Evolutionary conservation across 1,284 basidiomycete species (phyloP).

Genomic region (Tilletia indica): DNA sequence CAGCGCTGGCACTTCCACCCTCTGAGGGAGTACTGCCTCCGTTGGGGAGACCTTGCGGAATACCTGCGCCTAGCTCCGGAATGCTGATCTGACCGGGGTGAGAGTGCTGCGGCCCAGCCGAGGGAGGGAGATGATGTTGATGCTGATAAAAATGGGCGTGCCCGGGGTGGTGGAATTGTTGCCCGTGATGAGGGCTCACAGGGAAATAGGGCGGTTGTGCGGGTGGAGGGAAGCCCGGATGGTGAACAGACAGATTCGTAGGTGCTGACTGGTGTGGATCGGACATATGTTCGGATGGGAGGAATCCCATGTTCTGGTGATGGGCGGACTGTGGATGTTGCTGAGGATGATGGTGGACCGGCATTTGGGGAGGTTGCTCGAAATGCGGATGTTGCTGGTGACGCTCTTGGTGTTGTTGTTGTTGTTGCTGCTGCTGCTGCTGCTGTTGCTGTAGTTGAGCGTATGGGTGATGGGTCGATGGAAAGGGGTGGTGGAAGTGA

Average conservation of each 20-base stretch:
- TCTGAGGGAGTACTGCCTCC: no score
- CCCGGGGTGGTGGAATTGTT: neutral
- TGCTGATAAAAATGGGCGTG: neutral
- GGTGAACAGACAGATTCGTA: neutral
- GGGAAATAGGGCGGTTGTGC: neutral
- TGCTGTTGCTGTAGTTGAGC: conserved; percentile 12
- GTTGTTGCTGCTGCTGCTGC: neutral
- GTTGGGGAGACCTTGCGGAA: no score
- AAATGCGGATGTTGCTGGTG: conserved; percentile 7
- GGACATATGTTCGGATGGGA: neutral
- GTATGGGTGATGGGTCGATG: conserved; percentile 1
- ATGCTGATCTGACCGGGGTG: no score
- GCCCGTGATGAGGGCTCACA: neutral
- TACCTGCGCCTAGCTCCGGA: no score
- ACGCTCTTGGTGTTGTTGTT: neutral
- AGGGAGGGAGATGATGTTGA: no score
- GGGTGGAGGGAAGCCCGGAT: neutral
- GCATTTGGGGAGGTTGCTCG: neutral
- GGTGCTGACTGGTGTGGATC: neutral
- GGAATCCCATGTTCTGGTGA: neutral
- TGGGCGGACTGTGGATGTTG: conserved; percentile 7
- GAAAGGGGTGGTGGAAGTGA: conserved; percentile 9
- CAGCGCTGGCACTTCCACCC: no score
- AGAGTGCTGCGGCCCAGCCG: no score
- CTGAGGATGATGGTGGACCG: conserved; percentile 11